These are phyloP conservation scores for Acanthamoeba pearcei DNA, from an alignment of 208 protist genomes.

Conservation along the genomic window DNA sequence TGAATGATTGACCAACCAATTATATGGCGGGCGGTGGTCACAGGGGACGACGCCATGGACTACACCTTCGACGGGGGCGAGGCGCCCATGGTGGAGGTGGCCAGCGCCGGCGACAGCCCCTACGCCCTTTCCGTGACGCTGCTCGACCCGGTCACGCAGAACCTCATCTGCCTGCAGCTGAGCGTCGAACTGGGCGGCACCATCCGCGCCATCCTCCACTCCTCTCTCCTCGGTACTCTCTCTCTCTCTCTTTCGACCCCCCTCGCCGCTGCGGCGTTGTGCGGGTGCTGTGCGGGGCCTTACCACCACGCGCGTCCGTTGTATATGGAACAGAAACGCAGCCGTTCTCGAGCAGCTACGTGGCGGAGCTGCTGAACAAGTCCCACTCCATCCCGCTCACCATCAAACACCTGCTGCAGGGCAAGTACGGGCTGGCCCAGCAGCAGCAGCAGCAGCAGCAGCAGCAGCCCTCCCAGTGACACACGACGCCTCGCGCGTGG, in stretches of 20 bases:
- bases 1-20: neutral
- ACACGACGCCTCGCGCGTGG: no score
- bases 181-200: neutral
- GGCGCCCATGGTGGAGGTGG: conserved; percentile 23
- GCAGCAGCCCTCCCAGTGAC: neutral
- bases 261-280: no score
- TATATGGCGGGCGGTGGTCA: no score
- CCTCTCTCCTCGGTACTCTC: neutral
- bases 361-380: neutral
- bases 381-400: conserved; percentile 18
- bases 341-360: conserved; percentile 3
- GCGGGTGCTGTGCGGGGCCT: no score
- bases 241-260: neutral
- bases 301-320: neutral
- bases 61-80: neutral
- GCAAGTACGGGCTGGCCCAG: neutral
- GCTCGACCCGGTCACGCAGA: conserved; percentile 16
- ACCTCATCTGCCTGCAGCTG: conserved; percentile 24
- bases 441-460: neutral
- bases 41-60: conserved; percentile 34
- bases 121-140: neutral
- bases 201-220: neutral
- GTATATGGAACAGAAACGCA: neutral
- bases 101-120: neutral
- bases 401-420: conserved; percentile 18